Conservation (phyloP, 768 basidiomycete species). For the Leccinum uliginosum region DNA sequence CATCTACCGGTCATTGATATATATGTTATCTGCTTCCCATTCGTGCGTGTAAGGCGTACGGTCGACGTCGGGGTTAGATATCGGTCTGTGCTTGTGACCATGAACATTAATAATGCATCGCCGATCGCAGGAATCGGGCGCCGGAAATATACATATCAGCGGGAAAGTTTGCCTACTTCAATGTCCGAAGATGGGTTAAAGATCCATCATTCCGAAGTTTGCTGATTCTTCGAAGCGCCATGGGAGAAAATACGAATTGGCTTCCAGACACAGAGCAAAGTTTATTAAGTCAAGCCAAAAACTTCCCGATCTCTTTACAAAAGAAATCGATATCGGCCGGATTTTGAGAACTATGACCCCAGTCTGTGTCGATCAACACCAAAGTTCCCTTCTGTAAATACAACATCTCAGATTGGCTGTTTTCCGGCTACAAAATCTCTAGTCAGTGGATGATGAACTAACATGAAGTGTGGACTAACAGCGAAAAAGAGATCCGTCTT, state of each 20-base stretch:
- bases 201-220: neutral
- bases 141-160: neutral
- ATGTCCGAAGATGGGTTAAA: neutral
- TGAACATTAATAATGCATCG: neutral
- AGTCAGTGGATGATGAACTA: neutral
- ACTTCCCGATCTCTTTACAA: conserved; percentile 8
- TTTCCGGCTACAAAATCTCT: conserved; percentile 40
- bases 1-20: neutral
- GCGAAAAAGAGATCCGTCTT: conserved; percentile 58
- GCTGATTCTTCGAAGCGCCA: neutral
- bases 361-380: conserved; percentile 37
- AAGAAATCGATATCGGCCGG: conserved; percentile 9
- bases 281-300: conserved; percentile 7
- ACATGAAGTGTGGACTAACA: conserved; percentile 22
- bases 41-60: neutral
- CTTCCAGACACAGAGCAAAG: neutral
- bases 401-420: conserved; percentile 44
- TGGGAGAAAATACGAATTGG: neutral
- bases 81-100: neutral
- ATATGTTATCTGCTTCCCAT: conserved; percentile 1
- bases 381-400: conserved; percentile 39
- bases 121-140: neutral
- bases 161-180: neutral
- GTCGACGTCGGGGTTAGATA: neutral
- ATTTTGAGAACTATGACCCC: conserved; percentile 14